Base-by-base conservation (phyloP, 2,329 filamentous ascomycete genomes). In the Penicillium psychrosexuale region DNA sequence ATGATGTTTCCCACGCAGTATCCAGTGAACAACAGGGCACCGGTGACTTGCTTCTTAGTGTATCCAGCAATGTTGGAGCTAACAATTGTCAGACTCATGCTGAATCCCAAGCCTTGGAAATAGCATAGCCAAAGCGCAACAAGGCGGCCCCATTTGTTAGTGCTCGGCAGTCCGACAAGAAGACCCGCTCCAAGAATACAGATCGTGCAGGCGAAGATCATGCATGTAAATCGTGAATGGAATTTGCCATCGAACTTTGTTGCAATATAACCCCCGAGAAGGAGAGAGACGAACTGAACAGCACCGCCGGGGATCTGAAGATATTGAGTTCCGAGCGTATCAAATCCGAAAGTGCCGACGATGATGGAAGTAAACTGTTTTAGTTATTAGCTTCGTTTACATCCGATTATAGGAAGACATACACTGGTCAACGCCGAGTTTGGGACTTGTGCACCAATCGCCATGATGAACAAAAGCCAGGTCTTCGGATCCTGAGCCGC, bases 301-400 rank as follows among this genome's bases (percentile, higher is more conserved):
- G 78, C 81, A 19, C 82, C 82, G 15, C 82, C 82, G 0, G 83
- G 82, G 51, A 86, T 85, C 58, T 84, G 81, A 9, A 85, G 77
- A 55, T 83, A 83, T 56, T 83, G 81, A 0, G 79, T 80, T 4
- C 78, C 77, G 1, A 82, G 69, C 0, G 78, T 79, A 47, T 77
- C 76, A 61, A 81, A 73, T 17, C 75, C 74, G 45, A 77, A 77
- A 5, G 76, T 77, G n/a, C 70, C 69, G 49, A 81, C 74, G 49
- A 81, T 78, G 17, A 80, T 71, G 11, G 75, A 78, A 1, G 73
- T 75, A 59, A 81, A 80, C 66, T 76, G 51, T 13, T 17, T 8
- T 4, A 22, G 42, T 8, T 37, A 22, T 44, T n/a, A 31, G 48
- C 24, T 11, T 6, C 3, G 1, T 15, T 2, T 17, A 31, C 5